Base-by-base conservation (phyloP, 257 asterid genomes). In the Striga asiatica region DNA sequence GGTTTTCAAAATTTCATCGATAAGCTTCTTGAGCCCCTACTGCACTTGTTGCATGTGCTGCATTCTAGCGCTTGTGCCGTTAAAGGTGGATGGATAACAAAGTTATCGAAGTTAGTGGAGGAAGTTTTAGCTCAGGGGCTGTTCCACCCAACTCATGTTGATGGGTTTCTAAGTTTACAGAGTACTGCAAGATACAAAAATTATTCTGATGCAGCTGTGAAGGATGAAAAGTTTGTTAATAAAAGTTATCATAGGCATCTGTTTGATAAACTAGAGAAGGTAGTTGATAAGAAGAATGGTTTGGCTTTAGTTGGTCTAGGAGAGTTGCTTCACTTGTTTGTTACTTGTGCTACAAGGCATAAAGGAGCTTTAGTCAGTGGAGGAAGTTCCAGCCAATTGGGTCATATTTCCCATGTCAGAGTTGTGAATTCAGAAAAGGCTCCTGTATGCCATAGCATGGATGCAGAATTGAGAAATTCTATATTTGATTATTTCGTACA, bases 241-340 rank as follows among this genome's bases (percentile, higher is more conserved):
- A 91, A 73, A 78, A 84, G 98, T 77, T 91, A 91, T 68, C 98
- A 82, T 43, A 80, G 93, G 53, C 92, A 87, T 71, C 68, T 91
- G 16, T 87, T 91, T 65, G 88, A 84, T 76, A 74, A 75, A 70
- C 71, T 91, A 81, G 94, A 75, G 78, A 77, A 80, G 70, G 76
- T 77, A 12, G 76, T 83, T 50, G 72, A 81, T 5, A 53, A 67
- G 65, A 84, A 80, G 75, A 75, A 75, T 58, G 72, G 31, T 14
- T 60, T 62, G 57, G 82, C 94, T 17, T 34, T 78, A 74, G 62
- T 67, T 69, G 94, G 95, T 66, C 66, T 85, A 5, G 96, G 89
- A 46, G 78, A 75, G 73, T 74, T 91, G 72, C 78, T 84, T 64
- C 92, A 64, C 66, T 71, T 80, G 81, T 77, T 91, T 68, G 84